phyloP scores from a whole-genome alignment of 768 basidiomycete species.

The Paxillus ammoniavirescens region DNA sequence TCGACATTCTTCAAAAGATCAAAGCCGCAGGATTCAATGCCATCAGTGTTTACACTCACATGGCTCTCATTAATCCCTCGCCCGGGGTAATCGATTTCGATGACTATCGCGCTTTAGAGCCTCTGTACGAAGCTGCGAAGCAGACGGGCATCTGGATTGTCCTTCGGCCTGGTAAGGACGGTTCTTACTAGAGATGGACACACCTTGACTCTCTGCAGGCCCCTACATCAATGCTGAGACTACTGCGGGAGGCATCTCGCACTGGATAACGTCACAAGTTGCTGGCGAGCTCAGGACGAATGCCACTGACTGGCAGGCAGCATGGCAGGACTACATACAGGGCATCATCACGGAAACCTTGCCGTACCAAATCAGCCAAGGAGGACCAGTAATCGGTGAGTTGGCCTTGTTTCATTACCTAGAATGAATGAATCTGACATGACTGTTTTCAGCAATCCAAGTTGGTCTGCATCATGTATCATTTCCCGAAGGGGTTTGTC shows the following conservation, averaged over 20 bases:
- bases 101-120: slow-evolving; percentile 64
- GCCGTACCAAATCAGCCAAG: slow-evolving; percentile 65
- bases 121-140: slow-evolving; percentile 72
- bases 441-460: slow-evolving; percentile 45
- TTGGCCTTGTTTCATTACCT: background rate
- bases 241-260: slow-evolving; percentile 69
- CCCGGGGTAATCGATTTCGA: slow-evolving; percentile 72
- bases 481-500: background rate
- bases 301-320: slow-evolving; percentile 62
- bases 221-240: slow-evolving; percentile 77
- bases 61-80: slow-evolving; percentile 76
- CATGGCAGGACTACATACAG: slow-evolving; percentile 73
- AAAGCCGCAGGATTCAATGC: slow-evolving; percentile 81
- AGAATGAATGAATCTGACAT: slow-evolving; percentile 1
- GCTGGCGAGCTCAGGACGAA: slow-evolving; percentile 67
- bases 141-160: slow-evolving; percentile 77
- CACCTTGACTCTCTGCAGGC: slow-evolving; percentile 13
- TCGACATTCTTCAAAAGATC: slow-evolving; percentile 77
- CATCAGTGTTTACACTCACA: slow-evolving; percentile 76
- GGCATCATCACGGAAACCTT: slow-evolving; percentile 59
- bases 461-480: slow-evolving; percentile 39
- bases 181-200: background rate
- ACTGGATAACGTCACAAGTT: slow-evolving; percentile 70
- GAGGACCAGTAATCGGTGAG: slow-evolving; percentile 75
- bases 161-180: slow-evolving; percentile 65